phyloP scores from a whole-genome alignment of 306 rosid genomes.

The barrel medic (Medicago truncatula) region MtrunA17r5.0-ANR NC_053043.1:50385501-50386000 shows the following conservation, averaged over 20 bases:
- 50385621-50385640: conserved; percentile 18
- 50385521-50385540: too few species aligned
- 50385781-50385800: conserved; percentile 99
- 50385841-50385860: conserved; percentile 80
- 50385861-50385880: conserved; percentile 87
- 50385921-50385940: conserved; percentile 96
- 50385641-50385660: not conserved
- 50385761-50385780: conserved; percentile 99
- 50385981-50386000: conserved; percentile 78
- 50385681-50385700: conserved; percentile 4
- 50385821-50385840: conserved; percentile 97
- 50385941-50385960: conserved; percentile 80
- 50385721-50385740: conserved; percentile 99
- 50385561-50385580: too few species aligned
- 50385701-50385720: conserved; percentile 24
- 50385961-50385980: conserved; percentile 91
- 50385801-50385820: conserved; percentile 98
- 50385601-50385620: conserved; percentile 20
- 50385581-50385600: conserved; percentile 14
- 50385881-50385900: conserved; percentile 84
- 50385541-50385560: too few species aligned
- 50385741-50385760: conserved; percentile 94
- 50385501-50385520: too few species aligned
- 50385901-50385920: conserved; percentile 91
- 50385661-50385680: not conserved